Conservation (phyloP, 345 rosid genomes). For the Hibiscus mutabilis region DNA sequence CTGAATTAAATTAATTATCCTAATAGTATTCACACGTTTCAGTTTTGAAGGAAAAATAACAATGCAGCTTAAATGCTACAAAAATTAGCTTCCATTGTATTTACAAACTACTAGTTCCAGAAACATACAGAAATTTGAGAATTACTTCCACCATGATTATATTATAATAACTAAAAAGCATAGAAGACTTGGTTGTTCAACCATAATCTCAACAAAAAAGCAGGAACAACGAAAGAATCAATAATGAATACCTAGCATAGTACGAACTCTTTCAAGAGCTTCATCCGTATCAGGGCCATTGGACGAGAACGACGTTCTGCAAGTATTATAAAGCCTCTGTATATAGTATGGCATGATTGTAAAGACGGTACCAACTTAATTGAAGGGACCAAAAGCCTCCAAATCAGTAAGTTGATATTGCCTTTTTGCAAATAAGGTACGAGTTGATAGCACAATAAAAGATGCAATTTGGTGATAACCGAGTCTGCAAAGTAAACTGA, state of each 20-base stretch:
- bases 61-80: not conserved
- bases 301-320: slow-evolving; percentile 61
- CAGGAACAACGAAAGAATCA: not conserved
- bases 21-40: not conserved
- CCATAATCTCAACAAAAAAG: not conserved
- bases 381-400: slow-evolving; percentile 12
- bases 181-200: not conserved
- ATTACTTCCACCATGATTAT: not conserved
- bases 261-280: slow-evolving; percentile 59
- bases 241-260: slow-evolving; percentile 50
- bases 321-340: slow-evolving; percentile 70
- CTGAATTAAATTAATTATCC: not conserved
- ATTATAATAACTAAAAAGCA: not conserved
- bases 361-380: slow-evolving; percentile 35
- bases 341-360: slow-evolving; percentile 61
- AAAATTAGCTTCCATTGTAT: not conserved
- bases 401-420: slow-evolving; percentile 26
- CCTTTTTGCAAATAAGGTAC: slow-evolving; percentile 12
- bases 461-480: slow-evolving; percentile 19
- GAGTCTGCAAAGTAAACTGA: slow-evolving; percentile 17
- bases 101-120: not conserved
- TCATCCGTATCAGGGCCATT: slow-evolving; percentile 70
- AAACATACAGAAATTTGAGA: not conserved
- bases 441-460: slow-evolving; percentile 13
- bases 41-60: not conserved